phyloP scores from a whole-genome alignment of 352 stramenopile genomes.

The Globisporangium nunn region DNA sequence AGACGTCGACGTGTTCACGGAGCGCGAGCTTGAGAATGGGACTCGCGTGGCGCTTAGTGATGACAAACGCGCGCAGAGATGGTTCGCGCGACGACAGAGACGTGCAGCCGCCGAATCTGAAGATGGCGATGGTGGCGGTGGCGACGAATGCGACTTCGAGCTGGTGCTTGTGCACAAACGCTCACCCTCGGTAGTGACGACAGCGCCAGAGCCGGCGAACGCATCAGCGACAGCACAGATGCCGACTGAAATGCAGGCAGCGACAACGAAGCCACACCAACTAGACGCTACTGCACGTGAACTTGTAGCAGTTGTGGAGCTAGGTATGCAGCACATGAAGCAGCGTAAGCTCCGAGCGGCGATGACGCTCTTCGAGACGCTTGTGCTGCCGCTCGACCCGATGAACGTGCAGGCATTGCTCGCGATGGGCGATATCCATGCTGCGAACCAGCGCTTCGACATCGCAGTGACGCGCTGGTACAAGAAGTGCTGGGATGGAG shows the following conservation, averaged over 20 bases:
- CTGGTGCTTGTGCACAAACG: constrained; percentile 24
- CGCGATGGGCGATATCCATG: constrained; percentile 42
- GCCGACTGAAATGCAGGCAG: not conserved
- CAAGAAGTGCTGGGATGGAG: constrained; percentile 34
- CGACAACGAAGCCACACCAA: constrained; percentile 8
- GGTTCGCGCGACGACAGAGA: not conserved
- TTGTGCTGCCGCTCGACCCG: constrained; percentile 33
- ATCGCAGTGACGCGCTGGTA: constrained; percentile 33
- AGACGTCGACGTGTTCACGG: constrained; percentile 34
- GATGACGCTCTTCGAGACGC: constrained; percentile 32
- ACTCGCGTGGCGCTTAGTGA: not conserved
- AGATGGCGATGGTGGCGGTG: not conserved
- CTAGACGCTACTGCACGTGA: not conserved
- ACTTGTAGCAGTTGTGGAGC: constrained; percentile 17
- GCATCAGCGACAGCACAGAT: not conserved
- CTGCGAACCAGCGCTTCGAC: constrained; percentile 30
- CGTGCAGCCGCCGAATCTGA: not conserved
- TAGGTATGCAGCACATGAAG: constrained; percentile 36
- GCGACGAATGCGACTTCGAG: constrained; percentile 24
- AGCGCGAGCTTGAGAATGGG: constrained; percentile 23
- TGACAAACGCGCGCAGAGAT: constrained; percentile 5
- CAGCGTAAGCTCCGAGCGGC: constrained; percentile 39
- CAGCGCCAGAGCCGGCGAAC: not conserved
- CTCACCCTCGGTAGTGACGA: not conserved
- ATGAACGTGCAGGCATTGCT: constrained; percentile 40